Evolutionary conservation across 768 basidiomycete species (phyloP).

Genomic region (Leccinum fibrillosum): DNA sequence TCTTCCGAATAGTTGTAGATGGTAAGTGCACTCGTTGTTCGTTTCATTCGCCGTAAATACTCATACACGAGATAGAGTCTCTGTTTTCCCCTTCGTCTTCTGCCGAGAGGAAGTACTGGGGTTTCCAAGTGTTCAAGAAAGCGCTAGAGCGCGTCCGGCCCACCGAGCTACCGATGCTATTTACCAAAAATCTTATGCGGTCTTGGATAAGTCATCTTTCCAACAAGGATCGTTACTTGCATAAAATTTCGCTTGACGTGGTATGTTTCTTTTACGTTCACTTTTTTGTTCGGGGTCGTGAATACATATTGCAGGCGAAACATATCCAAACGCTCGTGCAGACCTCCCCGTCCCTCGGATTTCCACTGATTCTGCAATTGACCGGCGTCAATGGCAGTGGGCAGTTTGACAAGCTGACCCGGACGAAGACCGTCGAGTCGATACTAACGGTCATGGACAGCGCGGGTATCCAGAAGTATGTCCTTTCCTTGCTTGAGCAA

Average conservation of each 20-base stretch:
- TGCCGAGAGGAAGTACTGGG: constrained; percentile 89
- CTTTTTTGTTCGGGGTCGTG: not conserved
- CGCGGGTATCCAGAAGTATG: constrained; percentile 74
- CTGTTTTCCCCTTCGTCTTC: constrained; percentile 84
- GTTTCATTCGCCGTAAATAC: not conserved
- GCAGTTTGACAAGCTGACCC: constrained; percentile 90
- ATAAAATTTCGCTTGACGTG: constrained; percentile 83
- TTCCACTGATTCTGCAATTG: constrained; percentile 80
- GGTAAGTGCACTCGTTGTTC: constrained; percentile 46
- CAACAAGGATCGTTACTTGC: constrained; percentile 80
- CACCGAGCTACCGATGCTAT: constrained; percentile 76
- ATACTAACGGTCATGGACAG: constrained; percentile 72
- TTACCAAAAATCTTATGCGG: constrained; percentile 94
- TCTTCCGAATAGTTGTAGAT: constrained; percentile 89
- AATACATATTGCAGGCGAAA: constrained; percentile 48
- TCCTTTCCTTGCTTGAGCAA: constrained; percentile 65
- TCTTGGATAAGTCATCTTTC: constrained; percentile 96
- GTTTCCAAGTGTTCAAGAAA: constrained; percentile 88
- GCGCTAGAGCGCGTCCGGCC: constrained; percentile 65
- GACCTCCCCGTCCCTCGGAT: constrained; percentile 73
- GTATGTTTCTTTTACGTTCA: constrained; percentile 39
- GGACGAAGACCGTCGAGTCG: constrained; percentile 88
- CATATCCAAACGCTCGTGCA: constrained; percentile 75
- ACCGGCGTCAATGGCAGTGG: constrained; percentile 79
- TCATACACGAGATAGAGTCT: constrained; percentile 53